A percentile compares a stretch with the other conserved stretches of the same genome.
phyloP scores from a whole-genome alignment of 495 filamentous ascomycete genomes.

The Talaromyces trachyspermus region DNA sequence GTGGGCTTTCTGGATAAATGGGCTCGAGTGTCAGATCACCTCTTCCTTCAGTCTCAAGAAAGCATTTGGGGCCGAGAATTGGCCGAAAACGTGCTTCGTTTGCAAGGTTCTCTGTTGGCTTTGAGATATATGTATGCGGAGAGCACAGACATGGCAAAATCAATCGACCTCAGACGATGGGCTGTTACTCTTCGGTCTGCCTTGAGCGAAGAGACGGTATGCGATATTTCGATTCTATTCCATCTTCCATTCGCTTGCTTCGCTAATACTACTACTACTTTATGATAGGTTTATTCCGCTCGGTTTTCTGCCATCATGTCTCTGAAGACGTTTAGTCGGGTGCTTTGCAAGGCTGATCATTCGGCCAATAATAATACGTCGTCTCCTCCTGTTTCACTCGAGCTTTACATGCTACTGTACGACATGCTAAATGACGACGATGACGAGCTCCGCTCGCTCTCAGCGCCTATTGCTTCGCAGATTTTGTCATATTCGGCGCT shows the following conservation, averaged over 20 bases:
- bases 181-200: slow-evolving; percentile 29
- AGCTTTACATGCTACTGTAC: slow-evolving; percentile 47
- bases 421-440: slow-evolving; percentile 81
- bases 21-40: slow-evolving; percentile 4
- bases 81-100: slow-evolving; percentile 34
- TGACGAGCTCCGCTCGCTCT: slow-evolving; percentile 68
- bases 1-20: slow-evolving; percentile 3
- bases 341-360: slow-evolving; percentile 14
- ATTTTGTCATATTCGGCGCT: slow-evolving; percentile 32
- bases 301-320: slow-evolving; percentile 49
- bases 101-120: slow-evolving; percentile 52
- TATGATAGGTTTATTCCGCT: slow-evolving; percentile 56
- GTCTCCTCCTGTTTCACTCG: slow-evolving; percentile 27
- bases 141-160: neutral
- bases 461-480: slow-evolving; percentile 45
- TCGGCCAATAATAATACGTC: slow-evolving; percentile 10
- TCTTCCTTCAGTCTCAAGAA: slow-evolving; percentile 1
- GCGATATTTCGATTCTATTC: too few species aligned
- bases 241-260: too few species aligned
- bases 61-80: slow-evolving; percentile 35
- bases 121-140: slow-evolving; percentile 36
- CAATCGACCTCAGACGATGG: slow-evolving; percentile 21
- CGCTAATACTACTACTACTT: too few species aligned
- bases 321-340: slow-evolving; percentile 26
- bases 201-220: slow-evolving; percentile 36